phyloP scores from a whole-genome alignment of 2,329 filamentous ascomycete species.

The Diaporthe sp. region DNA sequence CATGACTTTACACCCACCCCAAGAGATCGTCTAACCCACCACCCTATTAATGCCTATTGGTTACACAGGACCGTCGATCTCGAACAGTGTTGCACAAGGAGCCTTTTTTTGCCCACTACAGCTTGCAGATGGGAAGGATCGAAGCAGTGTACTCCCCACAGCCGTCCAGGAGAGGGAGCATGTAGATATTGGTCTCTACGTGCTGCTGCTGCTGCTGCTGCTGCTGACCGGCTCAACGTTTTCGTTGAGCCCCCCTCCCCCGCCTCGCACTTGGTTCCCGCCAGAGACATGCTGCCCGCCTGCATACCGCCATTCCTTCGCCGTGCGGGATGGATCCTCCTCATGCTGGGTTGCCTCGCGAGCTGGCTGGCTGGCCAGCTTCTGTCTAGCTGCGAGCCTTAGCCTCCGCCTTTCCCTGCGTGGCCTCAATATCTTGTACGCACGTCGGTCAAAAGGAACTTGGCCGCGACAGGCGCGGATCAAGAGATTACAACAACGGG shows the following conservation, averaged over 20 bases:
- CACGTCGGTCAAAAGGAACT: not conserved
- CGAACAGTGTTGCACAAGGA: constrained; percentile 1
- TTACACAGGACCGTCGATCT: constrained; percentile 2
- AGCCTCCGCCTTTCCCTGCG: not conserved
- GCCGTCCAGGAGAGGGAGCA: not conserved
- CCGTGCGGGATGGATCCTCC: constrained; percentile 19
- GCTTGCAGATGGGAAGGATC: not conserved
- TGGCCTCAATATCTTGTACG: not conserved
- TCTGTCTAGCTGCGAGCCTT: not conserved
- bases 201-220: not conserved
- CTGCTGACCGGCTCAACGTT: constrained; percentile 6
- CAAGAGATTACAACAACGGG: no score
- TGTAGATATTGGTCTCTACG: not conserved
- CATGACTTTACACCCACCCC: constrained; percentile 8
- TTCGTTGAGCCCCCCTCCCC: not conserved
- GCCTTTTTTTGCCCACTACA: not conserved
- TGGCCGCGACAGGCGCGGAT: not conserved
- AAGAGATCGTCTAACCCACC: not conserved
- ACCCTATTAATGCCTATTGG: not conserved
- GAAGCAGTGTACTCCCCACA: not conserved
- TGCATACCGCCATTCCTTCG: constrained; percentile 32
- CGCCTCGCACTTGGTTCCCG: not conserved
- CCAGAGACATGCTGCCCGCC: constrained; percentile 18
- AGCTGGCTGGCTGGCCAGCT: not conserved
- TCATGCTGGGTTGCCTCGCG: not conserved